phyloP scores from a whole-genome alignment of 129 eudicot genomes.

The Tanacetum coccineum region DNA sequence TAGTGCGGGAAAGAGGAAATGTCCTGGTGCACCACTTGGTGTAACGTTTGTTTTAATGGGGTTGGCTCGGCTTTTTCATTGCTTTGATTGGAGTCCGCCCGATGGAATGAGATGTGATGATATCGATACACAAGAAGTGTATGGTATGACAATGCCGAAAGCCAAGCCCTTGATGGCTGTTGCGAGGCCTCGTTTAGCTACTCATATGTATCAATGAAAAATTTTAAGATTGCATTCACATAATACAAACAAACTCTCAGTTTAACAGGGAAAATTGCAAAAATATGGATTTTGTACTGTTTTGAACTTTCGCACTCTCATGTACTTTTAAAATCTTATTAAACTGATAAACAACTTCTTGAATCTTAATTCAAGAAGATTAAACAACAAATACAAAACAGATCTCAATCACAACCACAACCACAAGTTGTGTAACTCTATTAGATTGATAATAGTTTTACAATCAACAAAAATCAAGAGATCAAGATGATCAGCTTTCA shows the following conservation, averaged over 20 bases:
- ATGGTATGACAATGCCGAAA: slow-evolving; percentile 97
- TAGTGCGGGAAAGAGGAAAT: slow-evolving; percentile 90
- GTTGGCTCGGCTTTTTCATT: slow-evolving; percentile 82
- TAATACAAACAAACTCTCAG: not conserved
- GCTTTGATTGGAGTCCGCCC: slow-evolving; percentile 80
- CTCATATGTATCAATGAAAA: slow-evolving; percentile 44
- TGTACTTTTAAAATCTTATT: too few species aligned
- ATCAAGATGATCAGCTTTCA: too few species aligned
- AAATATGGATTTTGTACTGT: not conserved
- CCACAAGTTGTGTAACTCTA: too few species aligned
- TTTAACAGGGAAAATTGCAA: not conserved
- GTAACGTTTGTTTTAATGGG: slow-evolving; percentile 82
- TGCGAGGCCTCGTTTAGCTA: slow-evolving; percentile 65
- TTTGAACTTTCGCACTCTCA: too few species aligned
- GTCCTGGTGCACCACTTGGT: slow-evolving; percentile 97
- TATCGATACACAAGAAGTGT: slow-evolving; percentile 69
- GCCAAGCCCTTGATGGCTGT: slow-evolving; percentile 69
- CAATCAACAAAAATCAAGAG: too few species aligned
- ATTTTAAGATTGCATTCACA: not conserved
- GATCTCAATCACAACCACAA: too few species aligned
- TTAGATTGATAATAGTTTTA: too few species aligned
- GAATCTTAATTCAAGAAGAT: too few species aligned
- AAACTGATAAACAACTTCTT: too few species aligned
- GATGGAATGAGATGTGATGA: slow-evolving; percentile 60
- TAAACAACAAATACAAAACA: too few species aligned